phyloP scores from a whole-genome alignment of 208 protist species.

The Trichomonas gallinae region DNA sequence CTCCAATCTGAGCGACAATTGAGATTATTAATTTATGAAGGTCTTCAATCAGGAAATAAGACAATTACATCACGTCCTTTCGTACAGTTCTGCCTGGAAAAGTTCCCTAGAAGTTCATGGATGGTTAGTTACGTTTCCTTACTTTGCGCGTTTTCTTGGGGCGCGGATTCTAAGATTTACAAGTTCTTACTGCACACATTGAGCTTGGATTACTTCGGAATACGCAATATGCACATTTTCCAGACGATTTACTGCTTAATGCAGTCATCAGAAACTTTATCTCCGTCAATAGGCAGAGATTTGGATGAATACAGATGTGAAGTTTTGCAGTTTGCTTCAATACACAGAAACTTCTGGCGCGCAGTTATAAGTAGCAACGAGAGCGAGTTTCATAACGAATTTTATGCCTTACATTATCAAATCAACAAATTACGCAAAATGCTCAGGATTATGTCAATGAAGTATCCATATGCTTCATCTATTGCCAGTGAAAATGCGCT shows the following conservation, averaged over 20 bases:
- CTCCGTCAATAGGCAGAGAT: neutral
- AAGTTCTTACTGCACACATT: neutral
- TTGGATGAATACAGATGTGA: neutral
- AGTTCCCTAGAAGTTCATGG: neutral
- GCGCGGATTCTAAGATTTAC: neutral
- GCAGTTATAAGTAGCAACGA: neutral
- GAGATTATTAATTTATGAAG: neutral
- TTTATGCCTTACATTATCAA: neutral
- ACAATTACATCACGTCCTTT: neutral
- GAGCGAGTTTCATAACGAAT: neutral
- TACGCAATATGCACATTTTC: neutral
- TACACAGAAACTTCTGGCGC: neutral
- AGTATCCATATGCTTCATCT: neutral
- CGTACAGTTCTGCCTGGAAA: neutral
- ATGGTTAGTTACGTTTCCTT: neutral
- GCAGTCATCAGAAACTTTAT: neutral
- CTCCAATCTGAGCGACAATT: neutral
- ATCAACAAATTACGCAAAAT: neutral
- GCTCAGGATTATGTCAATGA: neutral
- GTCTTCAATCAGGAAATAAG: neutral
- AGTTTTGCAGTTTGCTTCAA: neutral
- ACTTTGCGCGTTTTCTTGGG: neutral
- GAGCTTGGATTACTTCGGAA: neutral
- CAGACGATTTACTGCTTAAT: neutral
- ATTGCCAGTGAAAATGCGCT: neutral